Evolutionary conservation across 305 asterid genomes (phyloP).

Genomic region (Plantago rigida): DNA sequence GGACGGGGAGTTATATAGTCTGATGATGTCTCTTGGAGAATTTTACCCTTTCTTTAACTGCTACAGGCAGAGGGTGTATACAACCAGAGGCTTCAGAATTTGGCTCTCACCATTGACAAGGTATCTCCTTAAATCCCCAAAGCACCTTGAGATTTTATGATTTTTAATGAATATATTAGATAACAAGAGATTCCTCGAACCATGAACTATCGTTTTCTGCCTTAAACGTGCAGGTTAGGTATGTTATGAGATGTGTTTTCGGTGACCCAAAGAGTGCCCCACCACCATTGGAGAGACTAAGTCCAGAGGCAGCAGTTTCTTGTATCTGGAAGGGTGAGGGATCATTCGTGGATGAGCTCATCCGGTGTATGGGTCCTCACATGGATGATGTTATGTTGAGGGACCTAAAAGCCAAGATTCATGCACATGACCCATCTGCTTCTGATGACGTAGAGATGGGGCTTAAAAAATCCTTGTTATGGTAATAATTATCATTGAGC

Average conservation of each 20-base stretch:
- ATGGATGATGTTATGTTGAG: constrained; percentile 51
- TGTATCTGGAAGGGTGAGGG: constrained; percentile 86
- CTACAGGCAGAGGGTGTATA: constrained; percentile 95
- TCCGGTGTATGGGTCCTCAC: constrained; percentile 74
- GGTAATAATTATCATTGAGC: constrained; percentile 45
- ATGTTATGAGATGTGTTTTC: constrained; percentile 88
- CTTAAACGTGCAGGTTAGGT: constrained; percentile 64
- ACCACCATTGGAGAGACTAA: constrained; percentile 86
- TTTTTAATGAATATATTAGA: not conserved
- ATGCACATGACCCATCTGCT: constrained; percentile 72
- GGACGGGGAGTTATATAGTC: no score
- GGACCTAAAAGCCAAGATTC: constrained; percentile 67
- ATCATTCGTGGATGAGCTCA: constrained; percentile 84
- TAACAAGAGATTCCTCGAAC: no score
- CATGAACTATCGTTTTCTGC: no score
- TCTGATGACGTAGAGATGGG: constrained; percentile 48
- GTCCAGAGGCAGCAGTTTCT: constrained; percentile 63
- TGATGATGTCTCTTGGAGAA: no score
- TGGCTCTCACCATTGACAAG: constrained; percentile 97
- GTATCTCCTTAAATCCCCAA: constrained; percentile 31
- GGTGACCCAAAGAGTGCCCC: constrained; percentile 94
- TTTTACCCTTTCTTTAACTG: constrained; percentile 15
- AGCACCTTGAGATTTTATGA: constrained; percentile 12
- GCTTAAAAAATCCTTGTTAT: constrained; percentile 72
- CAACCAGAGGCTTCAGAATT: constrained; percentile 92